A percentile compares a stretch with the other conserved stretches of the same genome.
Conservation (phyloP, 1,139 yeast genomes). For the Nadsonia commutata region DNA sequence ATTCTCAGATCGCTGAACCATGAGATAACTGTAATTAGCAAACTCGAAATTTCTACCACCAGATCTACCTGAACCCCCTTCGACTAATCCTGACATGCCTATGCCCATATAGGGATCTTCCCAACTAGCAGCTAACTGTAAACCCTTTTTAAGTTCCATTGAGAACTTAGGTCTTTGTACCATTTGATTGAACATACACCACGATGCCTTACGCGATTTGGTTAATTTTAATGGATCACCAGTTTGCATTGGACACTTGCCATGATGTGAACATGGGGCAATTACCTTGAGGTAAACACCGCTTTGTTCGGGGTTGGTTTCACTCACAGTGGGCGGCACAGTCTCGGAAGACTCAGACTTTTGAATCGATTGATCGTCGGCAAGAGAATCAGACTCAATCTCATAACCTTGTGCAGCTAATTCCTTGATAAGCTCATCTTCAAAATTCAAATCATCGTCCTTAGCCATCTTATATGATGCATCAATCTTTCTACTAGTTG, state of each 20-base stretch:
- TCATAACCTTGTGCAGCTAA: constrained; percentile 37
- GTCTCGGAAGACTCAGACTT: not conserved
- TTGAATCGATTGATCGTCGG: not conserved
- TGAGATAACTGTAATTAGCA: constrained; percentile 63
- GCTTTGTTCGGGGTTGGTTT: constrained; percentile 1
- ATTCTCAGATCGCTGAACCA: constrained; percentile 38
- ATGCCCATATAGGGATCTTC: constrained; percentile 29
- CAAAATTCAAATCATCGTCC: constrained; percentile 12
- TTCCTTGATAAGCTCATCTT: constrained; percentile 26
- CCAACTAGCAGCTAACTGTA: constrained; percentile 63
- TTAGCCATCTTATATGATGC: constrained; percentile 3
- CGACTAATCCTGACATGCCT: constrained; percentile 27
- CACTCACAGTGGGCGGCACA: not conserved
- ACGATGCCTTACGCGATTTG: constrained; percentile 39
- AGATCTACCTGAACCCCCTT: constrained; percentile 59
- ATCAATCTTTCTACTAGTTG: constrained; percentile 24
- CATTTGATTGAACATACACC: constrained; percentile 65
- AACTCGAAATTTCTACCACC: constrained; percentile 59
- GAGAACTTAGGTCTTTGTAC: constrained; percentile 67
- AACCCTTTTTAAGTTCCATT: constrained; percentile 73
- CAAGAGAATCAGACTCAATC: constrained; percentile 21
- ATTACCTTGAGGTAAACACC: constrained; percentile 27
- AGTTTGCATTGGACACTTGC: constrained; percentile 71
- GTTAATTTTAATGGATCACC: constrained; percentile 48
- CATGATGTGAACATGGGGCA: constrained; percentile 90